Percentiles rank a stretch among this genome's conserved stretches.
Conservation (phyloP, 1,284 basidiomycete species). For the Pulchroboletus neoregius region DNA sequence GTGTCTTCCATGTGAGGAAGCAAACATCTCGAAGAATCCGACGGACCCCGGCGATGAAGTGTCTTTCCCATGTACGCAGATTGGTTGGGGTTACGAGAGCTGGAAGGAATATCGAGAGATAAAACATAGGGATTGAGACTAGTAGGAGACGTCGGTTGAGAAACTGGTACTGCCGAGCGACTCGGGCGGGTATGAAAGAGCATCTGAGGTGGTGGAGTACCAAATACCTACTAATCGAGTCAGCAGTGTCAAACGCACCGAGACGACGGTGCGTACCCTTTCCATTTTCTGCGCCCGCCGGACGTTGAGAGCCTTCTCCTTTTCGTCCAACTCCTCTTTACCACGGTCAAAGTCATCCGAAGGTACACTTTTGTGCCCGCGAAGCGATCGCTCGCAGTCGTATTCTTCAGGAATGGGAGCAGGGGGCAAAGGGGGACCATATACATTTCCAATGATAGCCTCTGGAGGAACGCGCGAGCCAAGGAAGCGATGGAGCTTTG, state of each 20-base stretch:
- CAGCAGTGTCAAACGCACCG: slow-evolving; percentile 6
- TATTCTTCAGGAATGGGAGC: slow-evolving; percentile 26
- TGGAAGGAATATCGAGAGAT: slow-evolving; percentile 22
- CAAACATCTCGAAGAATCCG: slow-evolving; percentile 53
- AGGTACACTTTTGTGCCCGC: slow-evolving; percentile 35
- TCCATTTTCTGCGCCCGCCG: slow-evolving; percentile 79
- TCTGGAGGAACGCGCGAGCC: slow-evolving; percentile 70
- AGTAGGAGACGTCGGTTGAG: slow-evolving; percentile 23
- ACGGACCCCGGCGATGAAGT: slow-evolving; percentile 44
- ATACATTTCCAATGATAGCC: slow-evolving; percentile 54
- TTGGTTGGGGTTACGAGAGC: slow-evolving; percentile 44
- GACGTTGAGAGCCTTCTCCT: slow-evolving; percentile 74
- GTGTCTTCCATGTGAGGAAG: slow-evolving; percentile 34
- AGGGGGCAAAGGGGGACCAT: slow-evolving; percentile 43
- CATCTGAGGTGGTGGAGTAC: slow-evolving; percentile 69
- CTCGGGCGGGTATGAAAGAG: slow-evolving; percentile 60
- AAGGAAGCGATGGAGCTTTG: slow-evolving; percentile 75
- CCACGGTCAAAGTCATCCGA: slow-evolving; percentile 55
- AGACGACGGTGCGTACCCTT: slow-evolving; percentile 47
- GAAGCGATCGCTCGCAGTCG: slow-evolving; percentile 11
- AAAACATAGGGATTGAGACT: slow-evolving; percentile 16
- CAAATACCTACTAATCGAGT: slow-evolving; percentile 57
- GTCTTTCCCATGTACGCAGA: slow-evolving; percentile 47
- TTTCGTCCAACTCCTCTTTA: slow-evolving; percentile 62
- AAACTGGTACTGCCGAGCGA: slow-evolving; percentile 21